Conservation (phyloP, 164 flowering plant genomes). For the Sedum album region DNA sequence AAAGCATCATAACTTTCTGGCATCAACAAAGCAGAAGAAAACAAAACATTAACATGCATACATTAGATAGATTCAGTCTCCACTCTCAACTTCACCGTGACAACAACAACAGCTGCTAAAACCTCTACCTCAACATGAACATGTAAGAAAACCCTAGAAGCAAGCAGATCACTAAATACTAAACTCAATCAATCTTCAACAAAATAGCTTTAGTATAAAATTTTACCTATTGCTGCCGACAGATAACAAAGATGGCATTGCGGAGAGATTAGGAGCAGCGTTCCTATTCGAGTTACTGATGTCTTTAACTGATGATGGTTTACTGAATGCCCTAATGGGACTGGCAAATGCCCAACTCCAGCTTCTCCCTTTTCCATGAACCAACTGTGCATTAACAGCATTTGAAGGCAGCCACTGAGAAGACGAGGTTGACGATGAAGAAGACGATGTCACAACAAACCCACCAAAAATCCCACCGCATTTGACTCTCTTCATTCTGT, state of each 20-base stretch:
- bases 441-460: slow-evolving; percentile 36
- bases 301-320: slow-evolving; percentile 29
- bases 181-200: too few relatives aligned
- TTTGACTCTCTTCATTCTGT: slow-evolving; percentile 51
- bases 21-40: not conserved
- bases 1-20: slow-evolving; percentile 3
- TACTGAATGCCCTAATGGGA: slow-evolving; percentile 78
- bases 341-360: slow-evolving; percentile 96
- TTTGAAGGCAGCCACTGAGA: slow-evolving; percentile 31
- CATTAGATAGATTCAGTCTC: not conserved
- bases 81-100: too few relatives aligned
- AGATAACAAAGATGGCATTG: slow-evolving; percentile 43
- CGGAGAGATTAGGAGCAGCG: slow-evolving; percentile 24
- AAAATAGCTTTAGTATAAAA: too few relatives aligned
- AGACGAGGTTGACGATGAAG: slow-evolving; percentile 47
- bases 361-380: slow-evolving; percentile 49
- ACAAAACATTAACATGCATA: not conserved
- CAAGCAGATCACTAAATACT: too few relatives aligned
- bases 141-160: too few relatives aligned
- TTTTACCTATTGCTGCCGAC: slow-evolving; percentile 22
- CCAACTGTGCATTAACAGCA: slow-evolving; percentile 16
- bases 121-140: not conserved
- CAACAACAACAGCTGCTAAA: not conserved
- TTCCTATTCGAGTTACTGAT: slow-evolving; percentile 12
- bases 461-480: slow-evolving; percentile 92